Evolutionary conservation across 768 basidiomycete species (phyloP).

Genomic region (Amanita thiersii): DNA sequence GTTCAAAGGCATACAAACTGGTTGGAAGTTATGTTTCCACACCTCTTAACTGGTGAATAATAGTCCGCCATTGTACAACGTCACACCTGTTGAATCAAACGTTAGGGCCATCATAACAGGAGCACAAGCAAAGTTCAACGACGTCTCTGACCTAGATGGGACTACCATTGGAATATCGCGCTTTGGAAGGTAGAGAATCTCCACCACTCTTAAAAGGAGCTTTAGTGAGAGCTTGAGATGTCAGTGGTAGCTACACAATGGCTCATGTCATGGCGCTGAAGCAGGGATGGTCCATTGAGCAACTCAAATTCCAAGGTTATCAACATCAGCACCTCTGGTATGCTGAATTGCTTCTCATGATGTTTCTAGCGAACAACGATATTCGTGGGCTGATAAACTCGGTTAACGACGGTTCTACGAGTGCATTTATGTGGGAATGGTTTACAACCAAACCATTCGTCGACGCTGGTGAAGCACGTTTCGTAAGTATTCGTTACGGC

Average conservation of each 20-base stretch:
- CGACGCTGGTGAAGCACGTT: conserved; percentile 72
- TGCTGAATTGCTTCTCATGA: not conserved
- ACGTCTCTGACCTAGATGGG: conserved; percentile 67
- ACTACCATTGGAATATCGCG: conserved; percentile 87
- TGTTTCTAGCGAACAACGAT: conserved; percentile 61
- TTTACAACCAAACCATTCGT: conserved; percentile 71
- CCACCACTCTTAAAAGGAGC: not conserved
- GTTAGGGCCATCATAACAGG: conserved; percentile 90
- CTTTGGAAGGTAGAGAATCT: conserved; percentile 61
- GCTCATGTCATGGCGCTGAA: conserved; percentile 90
- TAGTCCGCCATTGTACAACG: not conserved
- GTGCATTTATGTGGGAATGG: conserved; percentile 95
- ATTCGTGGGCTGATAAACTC: conserved; percentile 77
- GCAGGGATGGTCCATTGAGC: conserved; percentile 65
- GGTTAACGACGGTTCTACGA: conserved; percentile 83
- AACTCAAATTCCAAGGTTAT: conserved; percentile 66
- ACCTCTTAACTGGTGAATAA: conserved; percentile 72
- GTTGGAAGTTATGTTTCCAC: conserved; percentile 89
- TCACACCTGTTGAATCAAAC: not conserved
- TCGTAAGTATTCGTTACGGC: conserved; percentile 45
- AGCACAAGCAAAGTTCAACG: conserved; percentile 58
- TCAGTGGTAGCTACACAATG: conserved; percentile 88
- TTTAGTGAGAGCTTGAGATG: not conserved
- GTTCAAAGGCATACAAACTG: conserved; percentile 81
- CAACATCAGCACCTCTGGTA: not conserved